A percentile compares a stretch with the other conserved stretches of the same genome.
These are phyloP conservation scores for Penicillium palitans DNA, from an alignment of 2,329 filamentous ascomycete species.

Conservation along the genomic window DNA sequence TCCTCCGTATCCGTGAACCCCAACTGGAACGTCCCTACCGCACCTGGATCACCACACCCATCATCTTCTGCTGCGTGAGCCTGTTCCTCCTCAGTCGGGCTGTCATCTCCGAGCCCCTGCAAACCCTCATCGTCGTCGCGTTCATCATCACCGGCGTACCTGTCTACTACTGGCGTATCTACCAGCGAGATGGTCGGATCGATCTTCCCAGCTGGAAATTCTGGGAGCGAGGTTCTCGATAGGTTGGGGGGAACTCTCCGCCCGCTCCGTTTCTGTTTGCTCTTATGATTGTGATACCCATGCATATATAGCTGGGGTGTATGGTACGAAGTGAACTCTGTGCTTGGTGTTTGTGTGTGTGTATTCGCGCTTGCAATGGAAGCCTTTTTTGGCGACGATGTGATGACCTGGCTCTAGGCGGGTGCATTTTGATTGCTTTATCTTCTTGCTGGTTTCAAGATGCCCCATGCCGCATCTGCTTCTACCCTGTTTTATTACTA, in stretches of 20 bases:
- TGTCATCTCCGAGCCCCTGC: conserved; percentile 84
- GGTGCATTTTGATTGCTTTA: conserved; percentile 9
- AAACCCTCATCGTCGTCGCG: conserved; percentile 81
- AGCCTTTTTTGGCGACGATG: conserved; percentile 18
- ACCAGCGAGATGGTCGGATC: conserved; percentile 56
- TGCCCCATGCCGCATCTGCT: neutral
- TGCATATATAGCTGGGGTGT: conserved; percentile 26
- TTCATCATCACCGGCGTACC: conserved; percentile 84
- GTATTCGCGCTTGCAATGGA: neutral
- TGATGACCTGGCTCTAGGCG: conserved; percentile 19
- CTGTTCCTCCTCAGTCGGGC: conserved; percentile 86
- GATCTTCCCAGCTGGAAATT: conserved; percentile 44
- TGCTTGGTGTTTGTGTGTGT: neutral
- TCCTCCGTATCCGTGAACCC: conserved; percentile 84
- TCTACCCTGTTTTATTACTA: conserved; percentile 11
- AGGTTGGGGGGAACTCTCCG: conserved; percentile 2
- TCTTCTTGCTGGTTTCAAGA: conserved; percentile 2
- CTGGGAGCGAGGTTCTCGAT: conserved; percentile 37
- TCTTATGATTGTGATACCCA: conserved; percentile 29
- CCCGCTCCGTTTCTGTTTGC: conserved; percentile 1
- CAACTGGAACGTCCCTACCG: conserved; percentile 85
- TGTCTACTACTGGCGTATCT: conserved; percentile 85
- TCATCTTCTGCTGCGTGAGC: conserved; percentile 97
- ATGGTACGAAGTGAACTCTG: conserved; percentile 6
- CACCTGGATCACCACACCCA: conserved; percentile 95